phyloP scores from a whole-genome alignment of 2,329 filamentous ascomycete species.

The Talaromyces verruculosus region DNA sequence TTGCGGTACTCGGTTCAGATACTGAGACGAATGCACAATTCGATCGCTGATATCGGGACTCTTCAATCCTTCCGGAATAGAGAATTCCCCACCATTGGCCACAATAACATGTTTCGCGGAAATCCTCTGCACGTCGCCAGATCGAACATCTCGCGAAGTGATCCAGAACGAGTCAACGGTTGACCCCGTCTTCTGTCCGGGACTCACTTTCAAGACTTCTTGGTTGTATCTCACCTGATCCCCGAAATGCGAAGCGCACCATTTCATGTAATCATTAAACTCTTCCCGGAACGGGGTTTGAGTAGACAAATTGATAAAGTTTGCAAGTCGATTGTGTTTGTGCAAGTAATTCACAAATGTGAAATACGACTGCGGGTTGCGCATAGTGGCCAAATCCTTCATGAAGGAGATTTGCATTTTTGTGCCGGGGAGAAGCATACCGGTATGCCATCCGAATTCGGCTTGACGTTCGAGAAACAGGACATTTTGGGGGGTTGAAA shows the following conservation, averaged over 20 bases:
- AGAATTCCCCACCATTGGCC: constrained; percentile 19
- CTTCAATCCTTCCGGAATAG: constrained; percentile 13
- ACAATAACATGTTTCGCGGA: constrained; percentile 21
- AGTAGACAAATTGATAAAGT: constrained; percentile 21
- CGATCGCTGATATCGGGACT: neutral
- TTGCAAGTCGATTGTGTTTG: constrained; percentile 16
- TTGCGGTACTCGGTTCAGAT: constrained; percentile 1
- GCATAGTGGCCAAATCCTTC: constrained; percentile 22
- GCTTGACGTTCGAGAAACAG: constrained; percentile 20
- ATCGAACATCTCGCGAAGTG: constrained; percentile 1
- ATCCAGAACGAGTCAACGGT: constrained; percentile 17
- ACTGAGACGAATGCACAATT: constrained; percentile 20
- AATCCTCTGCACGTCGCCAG: constrained; percentile 5
- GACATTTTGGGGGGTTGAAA: neutral
- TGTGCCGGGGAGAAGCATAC: constrained; percentile 21
- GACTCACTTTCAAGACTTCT: constrained; percentile 18
- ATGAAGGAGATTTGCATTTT: constrained; percentile 23
- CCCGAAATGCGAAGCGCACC: constrained; percentile 20
- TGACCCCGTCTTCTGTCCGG: neutral
- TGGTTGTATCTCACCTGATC: constrained; percentile 18
- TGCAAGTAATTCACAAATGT: constrained; percentile 22
- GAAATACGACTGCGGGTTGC: constrained; percentile 20
- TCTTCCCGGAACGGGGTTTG: constrained; percentile 22
- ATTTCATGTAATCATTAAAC: constrained; percentile 23
- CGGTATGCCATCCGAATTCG: constrained; percentile 22